These are phyloP conservation scores for Suillus lakei DNA, from an alignment of 768 basidiomycete genomes.

Conservation along the genomic window DNA sequence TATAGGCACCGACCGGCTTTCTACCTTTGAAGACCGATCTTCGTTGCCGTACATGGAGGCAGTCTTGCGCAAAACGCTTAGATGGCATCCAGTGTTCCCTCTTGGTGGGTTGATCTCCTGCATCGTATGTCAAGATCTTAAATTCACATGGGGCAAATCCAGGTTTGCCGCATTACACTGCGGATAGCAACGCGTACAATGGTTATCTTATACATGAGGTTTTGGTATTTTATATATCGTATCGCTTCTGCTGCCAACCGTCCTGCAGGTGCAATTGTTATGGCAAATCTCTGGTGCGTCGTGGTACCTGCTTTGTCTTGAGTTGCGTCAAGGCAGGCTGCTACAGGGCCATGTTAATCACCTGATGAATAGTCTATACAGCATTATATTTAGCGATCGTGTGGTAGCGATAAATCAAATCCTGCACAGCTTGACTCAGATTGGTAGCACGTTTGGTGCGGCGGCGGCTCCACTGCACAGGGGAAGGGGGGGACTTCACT, in stretches of 20 bases:
- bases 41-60: constrained; percentile 38
- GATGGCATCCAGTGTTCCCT: constrained; percentile 39
- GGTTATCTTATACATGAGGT: constrained; percentile 33
- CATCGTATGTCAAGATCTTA: not conserved
- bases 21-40: constrained; percentile 30
- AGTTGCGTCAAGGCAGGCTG: constrained; percentile 12
- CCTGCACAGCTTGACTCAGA: too few relatives aligned
- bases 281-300: constrained; percentile 35
- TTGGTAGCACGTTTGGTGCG: too few relatives aligned
- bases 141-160: not conserved
- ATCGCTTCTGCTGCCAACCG: constrained; percentile 20
- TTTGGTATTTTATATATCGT: not conserved
- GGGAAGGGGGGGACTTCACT: too few relatives aligned
- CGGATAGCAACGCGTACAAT: constrained; percentile 28
- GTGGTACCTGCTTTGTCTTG: constrained; percentile 4
- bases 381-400: too few relatives aligned
- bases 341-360: constrained; percentile 34
- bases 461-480: too few relatives aligned
- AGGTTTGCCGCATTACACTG: constrained; percentile 36
- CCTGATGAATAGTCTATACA: too few relatives aligned
- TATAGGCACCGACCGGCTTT: constrained; percentile 33
- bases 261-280: constrained; percentile 30
- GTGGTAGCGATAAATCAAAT: too few relatives aligned
- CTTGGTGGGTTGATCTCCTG: constrained; percentile 22
- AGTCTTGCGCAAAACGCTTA: constrained; percentile 39